Base-by-base conservation (phyloP, 495 filamentous ascomycete genomes). In the Aspergillus ellipticus region DNA sequence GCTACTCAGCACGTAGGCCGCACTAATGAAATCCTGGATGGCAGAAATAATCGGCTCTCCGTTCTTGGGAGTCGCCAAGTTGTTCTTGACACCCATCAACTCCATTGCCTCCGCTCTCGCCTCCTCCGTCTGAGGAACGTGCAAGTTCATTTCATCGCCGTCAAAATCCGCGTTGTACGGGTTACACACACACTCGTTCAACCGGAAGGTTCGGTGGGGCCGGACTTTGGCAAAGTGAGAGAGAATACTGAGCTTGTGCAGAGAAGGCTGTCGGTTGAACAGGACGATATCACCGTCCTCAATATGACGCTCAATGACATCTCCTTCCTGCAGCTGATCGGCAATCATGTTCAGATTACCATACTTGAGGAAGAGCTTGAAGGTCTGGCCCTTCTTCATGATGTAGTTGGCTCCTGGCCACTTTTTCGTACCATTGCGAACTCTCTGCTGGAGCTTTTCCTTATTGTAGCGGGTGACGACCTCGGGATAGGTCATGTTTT, bases 91-190 rank as follows among this genome's bases (percentile, higher is more conserved):
- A 46, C 95, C 95, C 95, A 98, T 98, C 41, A 98, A 73, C 65
- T 92, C 89, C 70, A 96, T 94, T 0, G 94, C 94, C 66, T 98
- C 94, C 7, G 92, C 87, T 48, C 95, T 83, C 11, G 94, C 94
- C 73, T 98, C 94, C 74, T 97, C 94, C 2, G 95, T 98, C 67
- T 98, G 94, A 15, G 94, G 94, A 5, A 98, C 92, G 71, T 98
- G 94, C 57, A 98, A 71, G 64, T 98, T 98, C 94, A 98, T 98
- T 71, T 98, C 94, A 59, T 98, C 94, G 61, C 94, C 94, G 63
- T 98, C 94, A 66, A 98, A 98, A 85, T 98, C 94, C 42, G 94
- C 94, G 72, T 98, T 98, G 80, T 98, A 98, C 8, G 94, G 94
- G 42, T 90, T 93, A 67, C 94, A 98, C 6, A 95, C 94, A 82